A percentile compares a stretch with the other conserved stretches of the same genome.
These are phyloP conservation scores for Pezicula radicicola DNA, from an alignment of 2,329 filamentous ascomycete genomes.

Conservation along the genomic window DNA sequence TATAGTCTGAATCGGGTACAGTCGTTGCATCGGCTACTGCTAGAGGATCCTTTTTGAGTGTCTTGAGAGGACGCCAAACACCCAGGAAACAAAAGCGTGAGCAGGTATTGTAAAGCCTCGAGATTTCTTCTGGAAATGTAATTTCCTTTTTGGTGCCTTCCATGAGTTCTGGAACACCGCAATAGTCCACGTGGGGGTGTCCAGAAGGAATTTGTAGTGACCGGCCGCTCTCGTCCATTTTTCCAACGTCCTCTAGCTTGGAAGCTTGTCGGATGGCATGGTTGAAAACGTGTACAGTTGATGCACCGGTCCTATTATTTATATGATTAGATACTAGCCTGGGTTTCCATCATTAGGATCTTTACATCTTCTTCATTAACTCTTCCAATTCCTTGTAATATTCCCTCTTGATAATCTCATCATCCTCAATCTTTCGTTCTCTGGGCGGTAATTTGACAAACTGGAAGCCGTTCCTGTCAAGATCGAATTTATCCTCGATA, in stretches of 20 bases:
- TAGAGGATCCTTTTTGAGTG: background rate
- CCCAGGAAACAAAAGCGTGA: background rate
- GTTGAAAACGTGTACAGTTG: constrained; percentile 1
- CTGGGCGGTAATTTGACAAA: constrained; percentile 1
- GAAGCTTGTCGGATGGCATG: background rate
- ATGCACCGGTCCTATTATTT: constrained; percentile 1
- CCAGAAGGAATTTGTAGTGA: background rate
- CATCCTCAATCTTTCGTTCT: background rate
- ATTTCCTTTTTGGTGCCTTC: constrained; percentile 2
- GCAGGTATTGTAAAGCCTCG: background rate
- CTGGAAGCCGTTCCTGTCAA: constrained; percentile 4
- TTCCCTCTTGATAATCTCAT: background rate
- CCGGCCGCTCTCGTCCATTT: background rate
- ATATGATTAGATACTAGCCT: background rate
- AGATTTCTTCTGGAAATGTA: background rate
- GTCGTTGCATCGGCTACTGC: constrained; percentile 2
- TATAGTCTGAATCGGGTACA: constrained; percentile 3
- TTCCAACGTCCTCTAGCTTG: background rate
- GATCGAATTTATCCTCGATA: constrained; percentile 2
- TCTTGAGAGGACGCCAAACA: constrained; percentile 1
- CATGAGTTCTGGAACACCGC: background rate
- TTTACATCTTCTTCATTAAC: background rate
- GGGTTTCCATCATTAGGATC: background rate
- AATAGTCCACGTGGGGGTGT: constrained; percentile 4
- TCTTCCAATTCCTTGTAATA: constrained; percentile 1